These are phyloP conservation scores for Phytopythium kandeliae DNA, from an alignment of 352 stramenopile species.

Conservation along the genomic window DNA sequence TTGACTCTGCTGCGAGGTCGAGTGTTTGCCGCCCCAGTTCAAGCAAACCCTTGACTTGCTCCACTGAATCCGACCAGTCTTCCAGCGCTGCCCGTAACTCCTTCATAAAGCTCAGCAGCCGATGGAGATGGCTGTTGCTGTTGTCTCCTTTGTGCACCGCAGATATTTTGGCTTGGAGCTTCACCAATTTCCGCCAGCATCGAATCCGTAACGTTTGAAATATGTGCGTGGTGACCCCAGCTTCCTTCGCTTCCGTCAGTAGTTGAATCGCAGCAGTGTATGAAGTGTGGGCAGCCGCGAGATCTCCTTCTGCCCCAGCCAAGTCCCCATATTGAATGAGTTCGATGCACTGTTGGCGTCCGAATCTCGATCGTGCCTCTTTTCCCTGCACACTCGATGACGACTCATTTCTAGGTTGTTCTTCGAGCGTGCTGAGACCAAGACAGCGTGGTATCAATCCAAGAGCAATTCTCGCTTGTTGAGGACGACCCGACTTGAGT, in stretches of 20 bases:
- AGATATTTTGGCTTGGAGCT: constrained; percentile 7
- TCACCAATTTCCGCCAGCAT: constrained; percentile 47
- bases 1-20: background rate
- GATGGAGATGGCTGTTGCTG: background rate
- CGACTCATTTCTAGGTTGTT: background rate
- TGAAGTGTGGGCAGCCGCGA: background rate
- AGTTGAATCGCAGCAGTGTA: constrained; percentile 4
- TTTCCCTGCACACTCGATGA: background rate
- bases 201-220: constrained; percentile 14
- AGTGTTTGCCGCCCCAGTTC: constrained; percentile 33
- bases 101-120: constrained; percentile 33
- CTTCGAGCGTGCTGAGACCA: background rate
- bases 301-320: constrained; percentile 1
- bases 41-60: constrained; percentile 42
- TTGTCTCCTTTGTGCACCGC: background rate
- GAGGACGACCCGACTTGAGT: constrained; percentile 32
- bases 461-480: constrained; percentile 43
- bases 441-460: constrained; percentile 22
- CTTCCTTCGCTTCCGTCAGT: background rate
- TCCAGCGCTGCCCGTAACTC: constrained; percentile 37
- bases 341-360: constrained; percentile 1
- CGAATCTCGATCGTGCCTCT: background rate
- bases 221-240: too few species aligned
- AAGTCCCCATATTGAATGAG: constrained; percentile 6
- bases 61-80: constrained; percentile 29